Conservation (phyloP, 495 filamentous ascomycete genomes). For the Hypoxylon cercidicola region DNA sequence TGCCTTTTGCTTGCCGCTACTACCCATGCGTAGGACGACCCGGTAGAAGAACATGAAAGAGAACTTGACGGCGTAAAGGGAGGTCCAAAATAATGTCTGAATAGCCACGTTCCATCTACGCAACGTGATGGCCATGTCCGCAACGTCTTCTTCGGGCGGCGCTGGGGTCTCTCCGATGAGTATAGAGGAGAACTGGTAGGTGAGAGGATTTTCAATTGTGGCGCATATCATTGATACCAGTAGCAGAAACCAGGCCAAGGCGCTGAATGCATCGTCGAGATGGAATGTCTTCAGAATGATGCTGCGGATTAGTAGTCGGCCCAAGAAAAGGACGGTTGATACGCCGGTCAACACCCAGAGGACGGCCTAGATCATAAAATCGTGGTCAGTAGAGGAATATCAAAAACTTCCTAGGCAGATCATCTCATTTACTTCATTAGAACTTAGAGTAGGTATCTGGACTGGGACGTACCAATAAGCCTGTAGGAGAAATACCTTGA, state of each 20-base stretch:
- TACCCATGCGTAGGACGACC: background rate
- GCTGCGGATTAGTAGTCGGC: slow-evolving; percentile 20
- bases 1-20: background rate
- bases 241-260: slow-evolving; percentile 18
- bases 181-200: slow-evolving; percentile 22
- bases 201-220: slow-evolving; percentile 14
- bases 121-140: slow-evolving; percentile 17
- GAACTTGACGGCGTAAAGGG: slow-evolving; percentile 23
- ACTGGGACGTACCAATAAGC: slow-evolving; percentile 16
- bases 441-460: background rate
- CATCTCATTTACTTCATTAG: too few species aligned
- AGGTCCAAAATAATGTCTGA: slow-evolving; percentile 25
- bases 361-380: slow-evolving; percentile 8
- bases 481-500: slow-evolving; percentile 9
- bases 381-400: background rate
- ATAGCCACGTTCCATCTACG: slow-evolving; percentile 14
- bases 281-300: slow-evolving; percentile 25
- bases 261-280: slow-evolving; percentile 21
- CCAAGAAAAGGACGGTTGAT: slow-evolving; percentile 8
- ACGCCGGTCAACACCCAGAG: slow-evolving; percentile 10
- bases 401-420: too few species aligned
- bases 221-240: slow-evolving; percentile 9
- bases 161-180: slow-evolving; percentile 26
- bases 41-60: slow-evolving; percentile 32
- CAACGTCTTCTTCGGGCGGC: slow-evolving; percentile 15